phyloP scores from a whole-genome alignment of 345 rosid genomes.

The Populus ilicifolia region DNA sequence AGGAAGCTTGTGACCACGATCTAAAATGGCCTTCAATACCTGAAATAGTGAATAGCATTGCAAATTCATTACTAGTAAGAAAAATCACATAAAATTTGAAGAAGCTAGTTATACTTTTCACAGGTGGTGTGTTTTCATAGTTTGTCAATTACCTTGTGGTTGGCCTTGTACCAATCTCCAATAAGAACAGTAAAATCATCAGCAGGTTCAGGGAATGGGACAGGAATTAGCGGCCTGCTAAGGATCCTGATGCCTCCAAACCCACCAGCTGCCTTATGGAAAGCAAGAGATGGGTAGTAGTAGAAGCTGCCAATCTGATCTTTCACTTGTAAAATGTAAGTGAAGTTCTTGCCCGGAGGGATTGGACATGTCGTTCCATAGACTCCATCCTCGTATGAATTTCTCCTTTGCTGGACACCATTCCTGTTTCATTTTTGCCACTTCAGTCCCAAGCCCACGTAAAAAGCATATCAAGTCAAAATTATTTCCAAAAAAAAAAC shows the following conservation, averaged over 20 bases:
- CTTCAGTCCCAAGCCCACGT: background rate
- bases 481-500: background rate
- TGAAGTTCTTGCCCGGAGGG: constrained; percentile 72
- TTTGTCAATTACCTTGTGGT: constrained; percentile 54
- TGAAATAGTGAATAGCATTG: background rate
- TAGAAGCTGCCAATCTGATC: constrained; percentile 83
- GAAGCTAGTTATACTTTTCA: background rate
- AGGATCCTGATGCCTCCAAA: constrained; percentile 65
- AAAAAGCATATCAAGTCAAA: background rate
- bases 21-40: constrained; percentile 21
- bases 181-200: constrained; percentile 72
- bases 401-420: constrained; percentile 83
- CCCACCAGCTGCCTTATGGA: constrained; percentile 89
- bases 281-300: constrained; percentile 62
- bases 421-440: constrained; percentile 40
- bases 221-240: constrained; percentile 64
- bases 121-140: too few species aligned
- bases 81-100: background rate
- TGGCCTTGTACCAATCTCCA: constrained; percentile 82
- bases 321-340: constrained; percentile 78
- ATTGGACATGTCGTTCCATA: constrained; percentile 86
- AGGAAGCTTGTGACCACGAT: constrained; percentile 25
- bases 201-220: constrained; percentile 63
- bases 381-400: constrained; percentile 88
- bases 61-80: background rate